Base-by-base conservation (phyloP, 78 protist species). In the Reticulomyxa filosa region DNA sequence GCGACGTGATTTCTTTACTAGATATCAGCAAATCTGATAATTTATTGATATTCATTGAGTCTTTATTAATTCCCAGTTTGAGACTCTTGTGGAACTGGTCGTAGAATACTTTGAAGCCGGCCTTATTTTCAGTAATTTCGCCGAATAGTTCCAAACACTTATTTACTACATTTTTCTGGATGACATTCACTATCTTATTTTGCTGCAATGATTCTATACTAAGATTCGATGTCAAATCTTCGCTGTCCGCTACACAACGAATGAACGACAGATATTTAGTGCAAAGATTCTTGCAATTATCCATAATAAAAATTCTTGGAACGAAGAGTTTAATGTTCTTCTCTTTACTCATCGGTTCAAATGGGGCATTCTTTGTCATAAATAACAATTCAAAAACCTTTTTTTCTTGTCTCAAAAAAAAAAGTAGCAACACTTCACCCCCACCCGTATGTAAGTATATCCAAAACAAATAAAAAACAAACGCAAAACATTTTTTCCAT, bases 171-270 rank as follows among this genome's bases (percentile, higher is more conserved):
- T 93, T 90, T 90, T 90, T 89, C 67, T 82, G 81, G 82, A 97
- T 94, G 67, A 89, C 95, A 77, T 87, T 90, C 65, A 97, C 84
- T 73, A 91, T 86, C 85, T 85, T 85, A 87, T 80, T 80, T 78
- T 90, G 96, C 84, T 97, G 99, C 64, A 97, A 91, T 57, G 75
- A 88, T 85, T 97, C 99, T 62, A 98, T 95, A n/a, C 98, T 90
- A 38, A 97, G 90, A 93, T 93, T 94, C 61, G 94, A 82, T 42
- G 99, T 98, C 13, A 97, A 82, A 67, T 97, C 99, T 79, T 94
- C 98, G 29, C 89, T 80, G 79, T 97, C 99, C 56, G 94, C 98
- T 63, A 97, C 79, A 23, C 99, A 98, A 76, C 79, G 67, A 79
- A 94, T 70, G 72, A 97, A 97, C 78, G 63, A 46, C 29, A 97